Evolutionary conservation across 176 grass and related monocot species (phyloP), one percentile per base, ranked within the genome.

Genomic region (Pontederia crassipes): DNA sequence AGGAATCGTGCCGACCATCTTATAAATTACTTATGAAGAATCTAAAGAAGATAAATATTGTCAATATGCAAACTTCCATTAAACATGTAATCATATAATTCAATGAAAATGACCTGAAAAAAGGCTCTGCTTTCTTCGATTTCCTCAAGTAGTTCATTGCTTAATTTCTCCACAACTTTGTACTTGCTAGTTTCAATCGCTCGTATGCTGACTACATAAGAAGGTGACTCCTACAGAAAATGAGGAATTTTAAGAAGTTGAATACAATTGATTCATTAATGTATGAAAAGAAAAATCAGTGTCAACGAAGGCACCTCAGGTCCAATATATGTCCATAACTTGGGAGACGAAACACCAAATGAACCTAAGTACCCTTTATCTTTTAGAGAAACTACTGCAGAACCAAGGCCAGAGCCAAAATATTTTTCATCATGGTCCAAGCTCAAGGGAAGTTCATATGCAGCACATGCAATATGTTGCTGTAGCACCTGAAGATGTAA

Each of bases 71-170:
- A 40, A 40, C 32, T 4, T 40, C 32, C 32, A 24, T 40, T 40
- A 40, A 40, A 40, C 32, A 40, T 40, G 32, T 40, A 40, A 40
- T 7, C 32, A 40, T 40, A 40, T 40, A 4, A 40, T 40, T 40
- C 6, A 40, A 40, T 40, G 32, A 14, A 71, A 45, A 57, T 52
- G 78, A 88, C 92, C 92, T 96, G 92, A 61, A 88, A 97, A 61
- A 88, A 97, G 16, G 78, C 92, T 71, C 65, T 90, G 73, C 92
- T 88, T 85, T 97, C 92, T 61, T 97, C 92, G 80, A 97, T 97
- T 76, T 97, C 92, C 60, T 97, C 87, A 13, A 97, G 72, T 64
- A 88, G 29, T 78, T 80, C 61, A 48, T 78, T 75, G 62, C 57
- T 91, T 66, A 68, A 78, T 55, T 61, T 85, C 49, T 88, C 68